phyloP scores from a whole-genome alignment of 371 early-diverging fungal genomes.

The Mortierella sp. region DNA sequence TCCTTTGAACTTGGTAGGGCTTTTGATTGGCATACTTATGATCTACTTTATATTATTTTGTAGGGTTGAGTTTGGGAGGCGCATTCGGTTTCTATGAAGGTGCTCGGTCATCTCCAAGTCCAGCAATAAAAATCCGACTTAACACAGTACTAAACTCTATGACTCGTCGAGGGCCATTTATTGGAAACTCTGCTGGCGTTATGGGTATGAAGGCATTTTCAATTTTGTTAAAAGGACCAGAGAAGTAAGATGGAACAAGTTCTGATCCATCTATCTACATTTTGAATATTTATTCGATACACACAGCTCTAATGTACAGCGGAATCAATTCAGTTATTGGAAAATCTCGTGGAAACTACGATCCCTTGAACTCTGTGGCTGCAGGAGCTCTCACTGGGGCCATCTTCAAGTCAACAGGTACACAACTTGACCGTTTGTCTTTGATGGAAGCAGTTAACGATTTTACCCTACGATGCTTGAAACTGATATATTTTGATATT shows the following conservation, averaged over 20 bases:
- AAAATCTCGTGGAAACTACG: conserved; percentile 70
- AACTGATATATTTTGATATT: not conserved
- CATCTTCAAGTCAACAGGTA: conserved; percentile 79
- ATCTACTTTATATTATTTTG: not conserved
- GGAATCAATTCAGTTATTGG: conserved; percentile 78
- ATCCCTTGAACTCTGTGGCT: conserved; percentile 75
- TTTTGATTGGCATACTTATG: no score
- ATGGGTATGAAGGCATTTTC: conserved; percentile 46
- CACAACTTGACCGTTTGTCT: not conserved
- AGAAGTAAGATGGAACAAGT: no score
- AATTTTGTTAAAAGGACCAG: no score
- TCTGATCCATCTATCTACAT: no score
- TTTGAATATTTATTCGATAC: not conserved
- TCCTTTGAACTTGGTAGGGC: not conserved
- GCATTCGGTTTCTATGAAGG: conserved; percentile 86
- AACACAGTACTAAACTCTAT: conserved; percentile 88
- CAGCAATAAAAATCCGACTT: conserved; percentile 80
- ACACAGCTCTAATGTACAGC: conserved; percentile 81
- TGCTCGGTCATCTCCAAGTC: conserved; percentile 68
- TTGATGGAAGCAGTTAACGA: not conserved
- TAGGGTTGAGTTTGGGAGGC: conserved; percentile 80
- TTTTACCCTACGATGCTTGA: not conserved
- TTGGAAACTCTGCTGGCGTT: conserved; percentile 88
- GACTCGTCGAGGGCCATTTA: conserved; percentile 89
- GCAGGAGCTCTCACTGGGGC: conserved; percentile 84